Evolutionary conservation across 208 protist genomes (phyloP), one percentile per base, ranked within the genome.

Genomic region (Trypanosoma platydactyli): DNA sequence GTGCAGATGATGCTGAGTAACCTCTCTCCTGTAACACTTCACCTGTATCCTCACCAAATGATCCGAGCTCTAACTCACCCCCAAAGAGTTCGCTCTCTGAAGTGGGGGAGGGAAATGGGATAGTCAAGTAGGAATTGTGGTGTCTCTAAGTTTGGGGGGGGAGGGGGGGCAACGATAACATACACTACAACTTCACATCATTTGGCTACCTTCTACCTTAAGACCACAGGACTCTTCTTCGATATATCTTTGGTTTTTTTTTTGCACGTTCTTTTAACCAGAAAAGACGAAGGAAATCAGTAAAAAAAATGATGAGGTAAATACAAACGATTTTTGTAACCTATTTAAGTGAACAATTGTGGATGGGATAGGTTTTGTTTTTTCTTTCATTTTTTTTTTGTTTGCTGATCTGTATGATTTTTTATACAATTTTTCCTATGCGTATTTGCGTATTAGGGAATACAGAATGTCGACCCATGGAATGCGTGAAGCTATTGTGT

Each of bases 301-400:
- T 22, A 22, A 9, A 51, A 51, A 11, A 20, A 51, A 24, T 9
- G 6, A 51, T 5, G n/a, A 51, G 7, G 24, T 22, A 22, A 9
- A 22, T 7, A 51, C 7, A 51, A 22, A 11, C 46, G 24, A 22
- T n/a, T n/a, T n/a, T n/a, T n/a, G n/a, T n/a, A n/a, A n/a, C n/a
- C n/a, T n/a, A n/a, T n/a, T n/a, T n/a, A n/a, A n/a, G n/a, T n/a
- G n/a, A n/a, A n/a, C n/a, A n/a, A n/a, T n/a, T n/a, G n/a, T n/a
- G n/a, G n/a, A 30, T 54, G 11, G 12, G 3, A 30, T 27, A 38
- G 27, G 30, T 60, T 45, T 15, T 49, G 42, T 51, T 3, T 18
- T 63, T 50, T 35, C 42, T 63, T 63, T 63, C n/a, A 50, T 51
- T 35, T 35, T 25, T 24, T 60, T 3, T 42, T 44, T 22, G 46